phyloP scores from a whole-genome alignment of 805 yeast genomes.

The Candida wancherniae region DNA sequence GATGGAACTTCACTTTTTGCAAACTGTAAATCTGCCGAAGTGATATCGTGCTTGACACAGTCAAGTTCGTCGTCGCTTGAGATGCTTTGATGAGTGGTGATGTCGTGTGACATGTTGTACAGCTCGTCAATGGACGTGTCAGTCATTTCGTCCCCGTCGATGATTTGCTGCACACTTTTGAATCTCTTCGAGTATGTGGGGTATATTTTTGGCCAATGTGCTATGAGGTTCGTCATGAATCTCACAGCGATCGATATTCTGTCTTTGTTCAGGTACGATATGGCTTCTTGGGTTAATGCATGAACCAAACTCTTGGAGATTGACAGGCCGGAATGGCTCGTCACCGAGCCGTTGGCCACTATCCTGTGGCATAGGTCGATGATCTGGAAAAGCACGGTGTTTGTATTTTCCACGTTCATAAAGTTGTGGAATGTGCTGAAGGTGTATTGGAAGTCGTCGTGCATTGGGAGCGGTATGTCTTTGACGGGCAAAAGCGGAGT shows the following conservation, averaged over 20 bases:
- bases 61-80: conserved; percentile 18
- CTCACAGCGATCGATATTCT: conserved; percentile 48
- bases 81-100: conserved; percentile 14
- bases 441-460: conserved; percentile 45
- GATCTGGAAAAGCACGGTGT: conserved; percentile 41
- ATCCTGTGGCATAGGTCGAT: conserved; percentile 36
- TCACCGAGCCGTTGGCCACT: conserved; percentile 21
- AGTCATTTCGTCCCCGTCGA: conserved; percentile 13
- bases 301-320: conserved; percentile 49
- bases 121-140: conserved; percentile 21
- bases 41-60: too few species aligned
- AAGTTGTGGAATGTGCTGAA: conserved; percentile 30
- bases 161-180: conserved; percentile 14
- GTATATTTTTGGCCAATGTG: conserved; percentile 41
- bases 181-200: conserved; percentile 10
- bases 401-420: conserved; percentile 19
- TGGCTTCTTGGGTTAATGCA: conserved; percentile 49
- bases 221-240: conserved; percentile 49
- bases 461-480: conserved; percentile 48
- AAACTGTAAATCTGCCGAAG: too few species aligned
- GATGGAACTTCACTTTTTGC: too few species aligned
- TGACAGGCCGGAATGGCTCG: conserved; percentile 24
- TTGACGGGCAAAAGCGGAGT: conserved; percentile 50
- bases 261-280: conserved; percentile 40
- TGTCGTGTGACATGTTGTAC: conserved; percentile 31